These are phyloP conservation scores for Penicillium parvum DNA, from an alignment of 495 filamentous ascomycete genomes.

Conservation along the genomic window DNA sequence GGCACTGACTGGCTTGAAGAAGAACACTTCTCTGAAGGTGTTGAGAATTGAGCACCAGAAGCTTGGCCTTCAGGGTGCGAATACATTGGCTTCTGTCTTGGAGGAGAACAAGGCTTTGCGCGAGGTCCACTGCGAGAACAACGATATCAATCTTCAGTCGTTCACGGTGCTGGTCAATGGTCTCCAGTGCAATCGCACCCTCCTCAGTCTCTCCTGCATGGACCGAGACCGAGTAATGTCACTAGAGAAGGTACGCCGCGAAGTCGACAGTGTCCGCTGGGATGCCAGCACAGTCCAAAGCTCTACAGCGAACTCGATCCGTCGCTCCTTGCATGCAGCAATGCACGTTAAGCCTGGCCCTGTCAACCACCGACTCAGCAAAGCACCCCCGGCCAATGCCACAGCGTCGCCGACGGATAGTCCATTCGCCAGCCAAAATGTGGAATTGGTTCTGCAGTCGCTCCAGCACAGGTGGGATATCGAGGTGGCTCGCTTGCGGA, in stretches of 20 bases:
- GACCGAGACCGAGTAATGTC: constrained; percentile 56
- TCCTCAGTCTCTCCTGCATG: constrained; percentile 65
- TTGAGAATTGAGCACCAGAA: constrained; percentile 69
- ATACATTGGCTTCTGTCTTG: constrained; percentile 71
- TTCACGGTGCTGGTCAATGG: constrained; percentile 75
- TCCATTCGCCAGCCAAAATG: constrained; percentile 43
- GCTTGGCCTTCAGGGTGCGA: constrained; percentile 65
- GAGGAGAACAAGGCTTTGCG: constrained; percentile 60
- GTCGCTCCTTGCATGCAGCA: constrained; percentile 42
- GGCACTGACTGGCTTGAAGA: constrained; percentile 69
- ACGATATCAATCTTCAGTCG: constrained; percentile 71
- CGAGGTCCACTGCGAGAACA: constrained; percentile 73
- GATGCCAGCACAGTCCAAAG: constrained; percentile 27
- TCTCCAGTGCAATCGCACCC: constrained; percentile 59
- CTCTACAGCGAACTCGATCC: constrained; percentile 41
- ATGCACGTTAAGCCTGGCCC: constrained; percentile 31
- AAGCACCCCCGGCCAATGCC: constrained; percentile 24
- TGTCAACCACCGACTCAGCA: constrained; percentile 31
- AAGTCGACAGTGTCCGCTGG: constrained; percentile 51
- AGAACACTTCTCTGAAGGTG: constrained; percentile 69
- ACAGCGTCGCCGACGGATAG: constrained; percentile 20
- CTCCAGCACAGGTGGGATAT: constrained; percentile 60
- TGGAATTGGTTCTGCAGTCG: constrained; percentile 49
- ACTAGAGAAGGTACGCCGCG: constrained; percentile 57
- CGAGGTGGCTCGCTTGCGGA: constrained; percentile 51